phyloP scores from a whole-genome alignment of 192 early-diverging fungal species.

The Backusella mclennaniae region DNA sequence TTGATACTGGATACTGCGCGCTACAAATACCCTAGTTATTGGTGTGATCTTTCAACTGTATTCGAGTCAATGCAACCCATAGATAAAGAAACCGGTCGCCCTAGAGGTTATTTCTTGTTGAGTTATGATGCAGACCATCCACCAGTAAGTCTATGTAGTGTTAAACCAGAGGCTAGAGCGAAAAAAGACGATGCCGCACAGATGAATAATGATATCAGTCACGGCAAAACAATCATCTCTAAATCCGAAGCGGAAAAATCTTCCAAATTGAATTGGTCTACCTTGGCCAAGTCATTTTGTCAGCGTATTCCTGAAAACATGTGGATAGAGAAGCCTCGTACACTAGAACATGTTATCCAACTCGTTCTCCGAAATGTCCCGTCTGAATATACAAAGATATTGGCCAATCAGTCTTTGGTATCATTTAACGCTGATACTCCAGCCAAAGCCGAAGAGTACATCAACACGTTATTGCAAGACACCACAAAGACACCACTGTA shows the following conservation, averaged over 20 bases:
- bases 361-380: slow-evolving; percentile 50
- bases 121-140: slow-evolving; percentile 33
- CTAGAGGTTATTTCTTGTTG: slow-evolving; percentile 89
- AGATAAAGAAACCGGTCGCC: slow-evolving; percentile 75
- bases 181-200: background rate
- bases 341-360: slow-evolving; percentile 42
- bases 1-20: slow-evolving; percentile 87
- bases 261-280: slow-evolving; percentile 45
- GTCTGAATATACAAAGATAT: slow-evolving; percentile 39
- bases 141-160: slow-evolving; percentile 40
- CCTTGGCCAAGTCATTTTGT: slow-evolving; percentile 53
- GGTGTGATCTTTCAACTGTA: slow-evolving; percentile 65
- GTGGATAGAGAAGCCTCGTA: slow-evolving; percentile 49
- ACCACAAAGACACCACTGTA: slow-evolving; percentile 42
- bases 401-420: slow-evolving; percentile 37
- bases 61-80: slow-evolving; percentile 81
- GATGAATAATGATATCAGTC: background rate
- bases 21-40: slow-evolving; percentile 93
- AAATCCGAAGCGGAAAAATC: slow-evolving; percentile 12
- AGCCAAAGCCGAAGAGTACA: slow-evolving; percentile 33
- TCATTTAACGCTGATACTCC: slow-evolving; percentile 24
- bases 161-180: slow-evolving; percentile 11
- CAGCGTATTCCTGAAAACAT: slow-evolving; percentile 52
- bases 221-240: background rate
- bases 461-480: slow-evolving; percentile 40